Evolutionary conservation across 2,329 filamentous ascomycete species (phyloP), one percentile per base, ranked within the genome.

Genomic region (Colletotrichum simmondsii): DNA sequence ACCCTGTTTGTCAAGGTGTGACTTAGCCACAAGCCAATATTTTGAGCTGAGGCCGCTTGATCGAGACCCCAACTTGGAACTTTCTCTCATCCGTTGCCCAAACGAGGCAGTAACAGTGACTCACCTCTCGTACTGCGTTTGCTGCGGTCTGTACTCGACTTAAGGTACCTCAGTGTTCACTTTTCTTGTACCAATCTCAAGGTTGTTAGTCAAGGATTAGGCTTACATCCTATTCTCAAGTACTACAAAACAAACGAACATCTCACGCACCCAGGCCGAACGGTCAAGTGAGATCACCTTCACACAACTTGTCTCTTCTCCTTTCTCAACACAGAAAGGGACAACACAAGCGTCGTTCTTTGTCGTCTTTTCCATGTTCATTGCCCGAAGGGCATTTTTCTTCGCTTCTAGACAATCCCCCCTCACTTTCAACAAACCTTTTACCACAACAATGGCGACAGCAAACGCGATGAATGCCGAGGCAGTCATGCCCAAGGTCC

Each of bases 401-500:
- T 61, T 61, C 14, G 35, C 53, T 24, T 28, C 62, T 56, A 72
- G 57, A 72, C 26, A 58, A 49, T 49, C 64, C 42, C 37, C 59
- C 5, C 59, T 74, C 69, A 49, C 8, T 28, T 26, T 57, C 35
- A 32, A 14, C n/a, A 61, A 19, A 35, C 49, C 54, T 8, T 52
- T 61, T 28, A 42, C 57, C 49, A 61, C 53, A 54, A 19, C 32
- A 28, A 71, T 73, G 68, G 62, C 73, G 8, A 64, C 68, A 28
- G 57, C 72, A 56, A 63, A 32, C 53, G n/a, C 52, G 3, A 37
- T 52, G 26, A 24, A 52, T 5, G n/a, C 62, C 56, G 63, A 24
- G 78, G 78, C 61, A 14, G 77, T 75, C 65, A 82, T 81, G 46
- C 79, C 85, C 69, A 83, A 84, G 71, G 85, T 88, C 28, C 94